Evolutionary conservation across 257 asterid species (phyloP), one percentile per base, ranked within the genome.

Genomic region (Nicotiana knightiana): DNA sequence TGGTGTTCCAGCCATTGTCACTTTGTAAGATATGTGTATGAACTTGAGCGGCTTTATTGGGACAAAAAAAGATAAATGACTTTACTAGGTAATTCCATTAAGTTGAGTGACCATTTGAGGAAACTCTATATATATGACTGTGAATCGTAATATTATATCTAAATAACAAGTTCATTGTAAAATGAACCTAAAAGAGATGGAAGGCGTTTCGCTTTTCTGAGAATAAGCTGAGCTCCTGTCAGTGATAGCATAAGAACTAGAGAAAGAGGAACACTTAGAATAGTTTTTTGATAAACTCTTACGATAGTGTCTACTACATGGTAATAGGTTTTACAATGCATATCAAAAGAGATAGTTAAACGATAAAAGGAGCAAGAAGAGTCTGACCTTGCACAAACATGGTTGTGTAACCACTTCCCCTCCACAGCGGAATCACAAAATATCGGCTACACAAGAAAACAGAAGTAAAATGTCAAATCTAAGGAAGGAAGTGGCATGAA

Each of bases 381-480:
- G 81, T 82, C 81, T 64, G 30, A 96, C 99, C 97, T 93, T 96
- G 97, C 79, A 92, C 81, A 87, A 94, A 94, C 97, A 94, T 96
- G 10, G 97, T 91, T 62, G 94, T 85, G 87, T 96, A 93, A 82
- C 99, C 98, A 80, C 88, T 89, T 89, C 98, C 99, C 89, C 88
- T 96, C 99, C 99, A 93, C 86, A 94, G 43, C 3, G 98, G 97
- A 86, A 94, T 85, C 88, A 93, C 99, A 86, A 96, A 96, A 85
- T 93, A 91, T 65, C 90, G 97, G 87, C 99, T 93, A 90, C 87
- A 85, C 83, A 87, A 48, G 80, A 80, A 51, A 62, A 53, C 46
- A 76, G 58, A 77, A 79, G 48, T 48, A 80, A 76, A 79, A 67
- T 51, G 48, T 26, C 85, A 51, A 57, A 59, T 80, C 80, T 35